A percentile compares a stretch with the other conserved stretches of the same genome.
phyloP scores from a whole-genome alignment of 495 filamentous ascomycete species.

The Aspergillus biplanus region DNA sequence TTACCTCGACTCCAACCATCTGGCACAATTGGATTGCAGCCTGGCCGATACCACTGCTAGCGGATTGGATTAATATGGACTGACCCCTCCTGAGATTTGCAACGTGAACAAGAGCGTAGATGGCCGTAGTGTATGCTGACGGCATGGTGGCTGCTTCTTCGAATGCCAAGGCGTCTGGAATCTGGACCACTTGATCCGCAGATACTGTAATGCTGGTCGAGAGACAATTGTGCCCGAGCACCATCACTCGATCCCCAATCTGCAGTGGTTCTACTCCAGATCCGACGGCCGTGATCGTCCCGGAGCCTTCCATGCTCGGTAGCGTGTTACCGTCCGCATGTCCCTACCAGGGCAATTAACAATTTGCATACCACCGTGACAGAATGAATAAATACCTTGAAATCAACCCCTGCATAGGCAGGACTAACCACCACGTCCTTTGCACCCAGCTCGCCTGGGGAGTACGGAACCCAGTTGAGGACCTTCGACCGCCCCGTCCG shows the following conservation, averaged over 20 bases:
- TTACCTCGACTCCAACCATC: constrained; percentile 24
- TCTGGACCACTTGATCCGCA: neutral
- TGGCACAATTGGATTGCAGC: constrained; percentile 20
- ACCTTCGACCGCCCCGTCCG: neutral
- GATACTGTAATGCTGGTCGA: neutral
- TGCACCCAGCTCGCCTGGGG: neutral
- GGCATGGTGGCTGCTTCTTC: neutral
- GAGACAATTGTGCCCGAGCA: neutral
- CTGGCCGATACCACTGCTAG: constrained; percentile 19
- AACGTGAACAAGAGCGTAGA: neutral
- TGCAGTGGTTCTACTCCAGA: neutral
- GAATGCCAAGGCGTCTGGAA: neutral
- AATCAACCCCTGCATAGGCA: neutral
- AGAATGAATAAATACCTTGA: neutral
- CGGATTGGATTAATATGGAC: neutral
- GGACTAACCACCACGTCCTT: neutral
- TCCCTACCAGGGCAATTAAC: neutral
- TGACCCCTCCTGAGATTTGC: neutral
- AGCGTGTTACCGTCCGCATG: neutral
- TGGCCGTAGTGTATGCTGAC: neutral
- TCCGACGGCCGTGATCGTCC: neutral
- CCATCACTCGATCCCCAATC: neutral
- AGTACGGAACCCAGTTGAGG: neutral
- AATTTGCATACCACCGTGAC: neutral
- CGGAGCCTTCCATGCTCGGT: neutral